Conservation (phyloP, 2,329 filamentous ascomycete genomes). For the Ceratocystiopsis sp. region DNA sequence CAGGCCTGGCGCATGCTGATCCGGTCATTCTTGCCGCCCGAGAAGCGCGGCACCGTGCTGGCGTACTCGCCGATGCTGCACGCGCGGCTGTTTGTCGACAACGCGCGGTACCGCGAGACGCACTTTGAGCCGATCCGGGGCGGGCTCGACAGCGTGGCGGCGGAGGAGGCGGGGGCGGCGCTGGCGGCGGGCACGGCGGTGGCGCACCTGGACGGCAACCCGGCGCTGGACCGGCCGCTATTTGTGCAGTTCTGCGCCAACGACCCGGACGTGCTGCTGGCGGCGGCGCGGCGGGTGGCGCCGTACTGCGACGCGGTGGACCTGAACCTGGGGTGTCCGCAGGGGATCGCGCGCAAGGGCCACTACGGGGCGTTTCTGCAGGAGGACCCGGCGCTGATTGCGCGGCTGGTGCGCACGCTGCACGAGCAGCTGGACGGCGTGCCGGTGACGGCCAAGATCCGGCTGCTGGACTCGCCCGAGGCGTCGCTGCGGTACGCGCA, state of each 20-base stretch:
- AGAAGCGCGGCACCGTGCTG: conserved; percentile 48
- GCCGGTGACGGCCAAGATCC: conserved; percentile 88
- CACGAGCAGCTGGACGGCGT: conserved; percentile 55
- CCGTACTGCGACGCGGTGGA: conserved; percentile 92
- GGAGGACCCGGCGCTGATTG: conserved; percentile 75
- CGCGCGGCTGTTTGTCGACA: conserved; percentile 70
- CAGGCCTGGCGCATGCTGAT: conserved; percentile 94
- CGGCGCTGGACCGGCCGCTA: conserved; percentile 65
- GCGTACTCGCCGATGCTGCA: conserved; percentile 96
- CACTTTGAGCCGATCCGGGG: conserved; percentile 56
- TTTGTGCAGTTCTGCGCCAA: conserved; percentile 97
- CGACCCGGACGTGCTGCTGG: conserved; percentile 61
- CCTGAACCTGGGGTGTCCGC: conserved; percentile 87
- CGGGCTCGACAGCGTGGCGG: neutral
- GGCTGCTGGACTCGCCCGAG: conserved; percentile 73
- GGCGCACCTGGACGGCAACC: conserved; percentile 62
- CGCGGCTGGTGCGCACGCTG: conserved; percentile 65
- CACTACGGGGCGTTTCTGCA: conserved; percentile 91
- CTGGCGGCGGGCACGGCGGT: conserved; percentile 16
- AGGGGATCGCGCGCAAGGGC: conserved; percentile 82
- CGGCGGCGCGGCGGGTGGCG: conserved; percentile 60
- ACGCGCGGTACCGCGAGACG: conserved; percentile 54
- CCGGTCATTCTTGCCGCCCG: conserved; percentile 69
- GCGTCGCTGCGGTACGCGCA: conserved; percentile 77
- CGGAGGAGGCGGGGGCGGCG: neutral